Conservation (phyloP, 148 eudicot species). For the Silene uniflora region DNA sequence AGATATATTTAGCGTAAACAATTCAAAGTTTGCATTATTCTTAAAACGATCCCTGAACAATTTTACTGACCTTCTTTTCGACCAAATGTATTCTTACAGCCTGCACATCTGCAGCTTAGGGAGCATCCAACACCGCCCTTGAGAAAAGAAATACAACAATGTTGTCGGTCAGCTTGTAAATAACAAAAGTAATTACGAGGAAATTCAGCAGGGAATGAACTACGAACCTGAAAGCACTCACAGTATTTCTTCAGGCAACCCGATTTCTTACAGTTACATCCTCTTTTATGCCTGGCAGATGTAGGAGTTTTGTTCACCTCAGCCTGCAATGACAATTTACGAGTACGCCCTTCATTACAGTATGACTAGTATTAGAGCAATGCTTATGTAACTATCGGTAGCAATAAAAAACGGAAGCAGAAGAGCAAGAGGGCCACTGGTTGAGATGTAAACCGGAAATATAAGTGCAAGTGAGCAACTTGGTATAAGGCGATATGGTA, state of each 20-base stretch:
- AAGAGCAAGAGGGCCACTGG: too few species aligned
- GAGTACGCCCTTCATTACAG: too few species aligned
- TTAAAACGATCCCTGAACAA: neutral
- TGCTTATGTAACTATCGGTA: too few species aligned
- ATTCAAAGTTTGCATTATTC: neutral
- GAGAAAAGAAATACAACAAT: constrained; percentile 1
- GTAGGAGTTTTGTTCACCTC: constrained; percentile 33
- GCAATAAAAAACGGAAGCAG: too few species aligned
- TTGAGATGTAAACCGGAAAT: too few species aligned
- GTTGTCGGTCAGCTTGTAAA: neutral
- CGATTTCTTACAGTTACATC: too few species aligned
- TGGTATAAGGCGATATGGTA: too few species aligned
- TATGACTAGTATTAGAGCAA: too few species aligned
- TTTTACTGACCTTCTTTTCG: constrained; percentile 37
- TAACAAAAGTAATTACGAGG: neutral
- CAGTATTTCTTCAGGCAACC: too few species aligned
- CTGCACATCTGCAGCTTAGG: constrained; percentile 40
- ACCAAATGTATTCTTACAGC: constrained; percentile 43
- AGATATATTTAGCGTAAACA: neutral
- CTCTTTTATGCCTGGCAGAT: constrained; percentile 42
- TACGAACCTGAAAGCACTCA: constrained; percentile 51
- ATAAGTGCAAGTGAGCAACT: too few species aligned
- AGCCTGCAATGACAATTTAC: constrained; percentile 21
- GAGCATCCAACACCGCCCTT: constrained; percentile 53
- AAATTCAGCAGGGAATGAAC: constrained; percentile 19